Base-by-base conservation (phyloP, 2,329 filamentous ascomycete species). In the Aspergillus arachidicola region DNA sequence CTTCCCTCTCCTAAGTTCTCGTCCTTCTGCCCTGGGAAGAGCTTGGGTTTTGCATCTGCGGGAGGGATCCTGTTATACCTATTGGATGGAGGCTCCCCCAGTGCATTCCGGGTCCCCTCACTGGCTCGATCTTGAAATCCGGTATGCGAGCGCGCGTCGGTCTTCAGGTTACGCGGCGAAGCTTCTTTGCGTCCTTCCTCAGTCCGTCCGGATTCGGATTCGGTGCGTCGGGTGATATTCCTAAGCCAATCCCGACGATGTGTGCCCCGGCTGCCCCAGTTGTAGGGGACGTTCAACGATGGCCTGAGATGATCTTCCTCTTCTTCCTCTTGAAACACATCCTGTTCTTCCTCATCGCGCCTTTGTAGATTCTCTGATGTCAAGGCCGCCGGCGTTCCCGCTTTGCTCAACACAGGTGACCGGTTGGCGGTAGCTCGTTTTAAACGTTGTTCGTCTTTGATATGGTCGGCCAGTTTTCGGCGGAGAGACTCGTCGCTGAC, bases 381-480 rank as follows among this genome's bases (percentile, higher is more conserved):
- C 53, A 78, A 64, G 6, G 69, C 66, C 21, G 68, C 64, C 57
- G 66, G 71, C 4, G 61, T 64, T 5, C 75, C 76, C n/a, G 71
- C 70, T 43, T 72, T 76, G 32, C 75, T 77, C 65, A 81, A 75
- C 26, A 80, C 73, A 2, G 79, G 78, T 2, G 77, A 78, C 28
- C 73, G 74, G 65, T 71, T 77, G 34, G 73, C 69, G 9, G 78
- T 79, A 23, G 75, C 79, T 28, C 75, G 74, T 66, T 72, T 73
- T 32, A 82, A 69, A 38, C 79, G 76, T 65, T 73, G 71, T 64
- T 77, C 76, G 58, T 82, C 79, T 57, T 73, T 68, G 30, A 74
- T 70, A 59, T 77, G 76, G 38, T 80, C 75, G 23, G 73, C 69
- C 23, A 74, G 64, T 38, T 71, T 76, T 36, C 72, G 76, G 54